Conservation (phyloP, 208 protist species). For the Wallacemonas sp. region DNA sequence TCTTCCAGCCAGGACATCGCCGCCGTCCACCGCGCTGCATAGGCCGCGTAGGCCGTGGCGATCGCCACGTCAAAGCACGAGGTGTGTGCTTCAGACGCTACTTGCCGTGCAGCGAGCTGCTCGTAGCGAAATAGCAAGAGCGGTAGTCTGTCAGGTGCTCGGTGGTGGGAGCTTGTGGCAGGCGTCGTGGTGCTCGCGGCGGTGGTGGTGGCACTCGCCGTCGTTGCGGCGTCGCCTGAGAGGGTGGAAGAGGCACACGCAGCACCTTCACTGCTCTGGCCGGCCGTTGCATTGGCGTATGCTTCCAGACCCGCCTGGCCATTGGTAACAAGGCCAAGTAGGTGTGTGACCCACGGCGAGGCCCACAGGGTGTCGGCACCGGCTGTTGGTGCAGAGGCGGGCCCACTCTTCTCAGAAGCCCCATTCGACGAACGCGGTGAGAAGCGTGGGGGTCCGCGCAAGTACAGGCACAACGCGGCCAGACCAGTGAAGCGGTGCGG, state of each 20-base stretch:
- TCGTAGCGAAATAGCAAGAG: background rate
- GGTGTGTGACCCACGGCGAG: no score
- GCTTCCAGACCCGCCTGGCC: no score
- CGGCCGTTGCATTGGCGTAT: no score
- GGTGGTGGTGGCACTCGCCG: no score
- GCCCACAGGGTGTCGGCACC: no score
- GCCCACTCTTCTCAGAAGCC: background rate
- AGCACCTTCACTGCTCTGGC: background rate
- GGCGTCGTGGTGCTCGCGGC: background rate
- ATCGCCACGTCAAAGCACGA: constrained; percentile 16
- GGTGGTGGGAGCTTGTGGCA: background rate
- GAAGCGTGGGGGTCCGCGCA: background rate
- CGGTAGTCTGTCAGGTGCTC: background rate
- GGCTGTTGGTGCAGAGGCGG: background rate
- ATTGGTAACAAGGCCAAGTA: no score
- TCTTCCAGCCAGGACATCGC: constrained; percentile 7
- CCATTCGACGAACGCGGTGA: background rate
- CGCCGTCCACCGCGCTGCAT: constrained; percentile 24
- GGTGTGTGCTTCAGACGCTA: background rate
- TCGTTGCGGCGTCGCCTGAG: no score
- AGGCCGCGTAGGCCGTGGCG: constrained; percentile 17
- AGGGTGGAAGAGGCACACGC: background rate
- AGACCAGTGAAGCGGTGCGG: background rate
- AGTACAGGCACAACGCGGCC: constrained; percentile 6
- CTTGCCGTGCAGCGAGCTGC: background rate